Evolutionary conservation across 495 filamentous ascomycete genomes (phyloP), one percentile per base, ranked within the genome.

Genomic region (Mycothermus thermophilus): DNA sequence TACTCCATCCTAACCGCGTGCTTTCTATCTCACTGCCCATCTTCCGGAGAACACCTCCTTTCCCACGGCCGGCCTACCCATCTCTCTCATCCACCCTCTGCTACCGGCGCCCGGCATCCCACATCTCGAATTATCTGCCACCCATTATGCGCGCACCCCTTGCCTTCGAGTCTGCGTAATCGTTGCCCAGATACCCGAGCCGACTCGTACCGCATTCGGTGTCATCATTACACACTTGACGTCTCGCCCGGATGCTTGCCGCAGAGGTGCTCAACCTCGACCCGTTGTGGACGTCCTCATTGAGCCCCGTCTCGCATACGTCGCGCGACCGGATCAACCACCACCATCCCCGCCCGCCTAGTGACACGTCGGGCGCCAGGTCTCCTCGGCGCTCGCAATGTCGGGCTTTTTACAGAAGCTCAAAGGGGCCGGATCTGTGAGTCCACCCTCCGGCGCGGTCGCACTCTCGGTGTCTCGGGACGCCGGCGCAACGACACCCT

Each of bases 331-430:
- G 25, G 24, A 18, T 24, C 40, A 14, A 34, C 40, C 23, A 10
- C 32, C 20, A 32, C 29, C 23, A 11, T 30, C 37, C 38, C 40
- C 33, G 30, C 31, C 35, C 32, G 42, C 22, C 36, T 23, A 40
- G 37, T 45, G 29, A 38, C 38, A 41, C 39, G 37, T 41, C 38
- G 34, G 11, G 34, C 16, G 22, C 28, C 24, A 21, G 36, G 32
- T 35, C 31, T 34, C 21, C 25, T 38, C 50, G 38, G 40, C 41
- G 28, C 43, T 34, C 42, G 36, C 34, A 34, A 65, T 65, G 62
- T 57, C 59, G 46, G 59, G 62, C 47, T 63, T 65, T 39, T 51
- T 65, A 25, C 56, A 54, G 21, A 63, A 60, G 41, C 54, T 60
- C 38, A 64, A 63, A 41, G 46, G 35, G 40, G 44, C 55, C 30